Evolutionary conservation across 495 filamentous ascomycete species (phyloP).

Genomic region (Podospora bellae-mahoneyi): DNA sequence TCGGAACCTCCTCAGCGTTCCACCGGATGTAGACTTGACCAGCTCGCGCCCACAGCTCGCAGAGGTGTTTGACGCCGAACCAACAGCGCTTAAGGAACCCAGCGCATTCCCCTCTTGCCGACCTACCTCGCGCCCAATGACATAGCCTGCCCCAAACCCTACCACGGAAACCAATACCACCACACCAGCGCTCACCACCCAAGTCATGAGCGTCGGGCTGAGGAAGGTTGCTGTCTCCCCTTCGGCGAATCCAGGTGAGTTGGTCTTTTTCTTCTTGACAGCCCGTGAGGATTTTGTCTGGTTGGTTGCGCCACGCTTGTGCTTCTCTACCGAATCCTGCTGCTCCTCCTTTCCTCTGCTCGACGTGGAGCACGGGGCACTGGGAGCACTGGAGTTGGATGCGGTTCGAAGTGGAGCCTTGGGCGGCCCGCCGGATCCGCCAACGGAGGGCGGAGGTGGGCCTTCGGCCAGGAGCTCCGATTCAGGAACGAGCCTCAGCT

Average conservation of each 20-base stretch:
- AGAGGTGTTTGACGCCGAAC: slow-evolving; percentile 40
- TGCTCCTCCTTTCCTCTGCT: slow-evolving; percentile 43
- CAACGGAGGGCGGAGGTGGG: slow-evolving; percentile 25
- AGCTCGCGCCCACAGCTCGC: slow-evolving; percentile 45
- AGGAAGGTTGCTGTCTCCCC: slow-evolving; percentile 34
- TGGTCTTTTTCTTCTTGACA: slow-evolving; percentile 54
- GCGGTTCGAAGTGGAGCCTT: slow-evolving; percentile 31
- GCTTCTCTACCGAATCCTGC: slow-evolving; percentile 43
- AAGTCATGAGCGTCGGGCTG: slow-evolving; percentile 77
- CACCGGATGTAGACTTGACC: slow-evolving; percentile 34
- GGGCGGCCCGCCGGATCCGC: slow-evolving; percentile 20
- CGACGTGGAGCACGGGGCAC: slow-evolving; percentile 31
- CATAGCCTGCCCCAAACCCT: slow-evolving; percentile 91
- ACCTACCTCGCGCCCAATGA: slow-evolving; percentile 78
- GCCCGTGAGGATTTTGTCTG: slow-evolving; percentile 38
- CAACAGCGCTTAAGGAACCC: slow-evolving; percentile 36
- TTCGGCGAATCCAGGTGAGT: slow-evolving; percentile 16
- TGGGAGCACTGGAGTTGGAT: slow-evolving; percentile 35
- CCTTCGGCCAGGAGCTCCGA: slow-evolving; percentile 60
- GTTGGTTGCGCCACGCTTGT: slow-evolving; percentile 50
- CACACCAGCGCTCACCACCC: slow-evolving; percentile 88
- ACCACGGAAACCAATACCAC: slow-evolving; percentile 88
- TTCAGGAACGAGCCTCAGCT: slow-evolving; percentile 68
- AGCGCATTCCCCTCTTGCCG: slow-evolving; percentile 52
- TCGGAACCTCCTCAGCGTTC: slow-evolving; percentile 45